Evolutionary conservation across 192 early-diverging fungal genomes (phyloP).

Genomic region (Dissophora globulifera): DNA sequence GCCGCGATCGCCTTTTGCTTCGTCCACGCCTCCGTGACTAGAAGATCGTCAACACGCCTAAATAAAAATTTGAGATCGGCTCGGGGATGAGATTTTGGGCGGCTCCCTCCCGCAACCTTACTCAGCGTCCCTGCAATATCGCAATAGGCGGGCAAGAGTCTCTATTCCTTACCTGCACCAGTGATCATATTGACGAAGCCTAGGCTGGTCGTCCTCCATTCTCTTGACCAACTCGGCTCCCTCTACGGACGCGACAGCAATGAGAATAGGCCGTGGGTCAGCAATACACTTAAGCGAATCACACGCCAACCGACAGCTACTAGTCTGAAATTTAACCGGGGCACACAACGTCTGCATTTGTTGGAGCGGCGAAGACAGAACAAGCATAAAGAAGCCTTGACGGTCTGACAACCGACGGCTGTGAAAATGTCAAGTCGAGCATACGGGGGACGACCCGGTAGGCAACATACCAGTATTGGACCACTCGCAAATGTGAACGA

Average conservation of each 20-base stretch:
- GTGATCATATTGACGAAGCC: constrained; percentile 73
- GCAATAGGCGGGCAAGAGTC: too few species aligned
- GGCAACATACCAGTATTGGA: constrained; percentile 19
- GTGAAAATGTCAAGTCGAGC: background rate
- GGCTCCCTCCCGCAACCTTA: too few species aligned
- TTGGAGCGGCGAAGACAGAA: too few species aligned
- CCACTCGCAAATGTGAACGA: constrained; percentile 45
- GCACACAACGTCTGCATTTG: too few species aligned
- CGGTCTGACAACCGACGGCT: too few species aligned
- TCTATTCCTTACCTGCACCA: constrained; percentile 61
- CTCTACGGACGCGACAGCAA: constrained; percentile 38
- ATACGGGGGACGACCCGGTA: background rate
- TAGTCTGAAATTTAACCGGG: too few species aligned
- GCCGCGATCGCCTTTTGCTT: constrained; percentile 69
- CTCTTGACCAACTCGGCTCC: constrained; percentile 58
- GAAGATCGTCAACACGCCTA: constrained; percentile 69
- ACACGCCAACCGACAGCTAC: too few species aligned
- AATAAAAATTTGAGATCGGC: background rate
- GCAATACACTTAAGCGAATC: too few species aligned
- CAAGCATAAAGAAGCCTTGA: too few species aligned
- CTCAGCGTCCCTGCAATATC: too few species aligned
- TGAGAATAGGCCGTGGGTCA: too few species aligned
- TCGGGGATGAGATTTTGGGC: too few species aligned
- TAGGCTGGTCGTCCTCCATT: constrained; percentile 70
- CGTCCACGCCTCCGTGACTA: constrained; percentile 70